Base-by-base conservation (phyloP, 192 early-diverging fungal genomes). In the Coemansia asiatica region DNA sequence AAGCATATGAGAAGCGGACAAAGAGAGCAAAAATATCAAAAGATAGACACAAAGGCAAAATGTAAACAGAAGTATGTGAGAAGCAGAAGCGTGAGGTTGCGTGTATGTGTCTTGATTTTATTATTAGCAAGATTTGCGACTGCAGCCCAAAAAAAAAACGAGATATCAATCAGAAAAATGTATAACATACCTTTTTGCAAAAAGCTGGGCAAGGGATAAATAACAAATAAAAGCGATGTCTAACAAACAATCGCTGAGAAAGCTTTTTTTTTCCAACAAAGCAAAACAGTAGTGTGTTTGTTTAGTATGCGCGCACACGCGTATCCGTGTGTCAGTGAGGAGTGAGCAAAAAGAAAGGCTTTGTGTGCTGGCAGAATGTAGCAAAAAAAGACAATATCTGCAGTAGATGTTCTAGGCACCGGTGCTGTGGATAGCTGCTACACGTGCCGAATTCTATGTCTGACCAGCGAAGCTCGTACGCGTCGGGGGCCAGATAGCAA, bases 381-480 rank as follows among this genome's bases (percentile, higher is more conserved):
- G n/a, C n/a, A 36, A 36, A 36, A 36, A 36, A 51, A 23, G 48
- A 49, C 48, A 49, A 49, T 16, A 22, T 16, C 48, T 4, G 48
- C 18, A 49, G 48, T 51, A 19, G 6, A 21, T 8, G 50, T n/a
- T 51, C 50, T 51, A 51, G 50, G 50, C 50, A 51, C 50, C 50
- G 50, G 23, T 23, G n/a, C 50, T 51, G 50, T 51, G 50, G 50
- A 51, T 15, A 51, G 19, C 23, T 8, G n/a, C n/a, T 51, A 9
- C 50, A 51, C 50, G 50, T 51, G 50, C 18, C 23, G 22, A 51
- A 51, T 51, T 10, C 35, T 7, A 36, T 10, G 35, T 36, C 4
- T 36, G 10, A 36, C 35, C 35, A 36, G 35, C 35, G 4, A 36
- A n/a, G n/a, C n/a, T 10, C 10, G 35, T 36, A 36, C 35, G 35